Conservation (phyloP, 257 asterid genomes). For the Euphrasia confusa region DNA sequence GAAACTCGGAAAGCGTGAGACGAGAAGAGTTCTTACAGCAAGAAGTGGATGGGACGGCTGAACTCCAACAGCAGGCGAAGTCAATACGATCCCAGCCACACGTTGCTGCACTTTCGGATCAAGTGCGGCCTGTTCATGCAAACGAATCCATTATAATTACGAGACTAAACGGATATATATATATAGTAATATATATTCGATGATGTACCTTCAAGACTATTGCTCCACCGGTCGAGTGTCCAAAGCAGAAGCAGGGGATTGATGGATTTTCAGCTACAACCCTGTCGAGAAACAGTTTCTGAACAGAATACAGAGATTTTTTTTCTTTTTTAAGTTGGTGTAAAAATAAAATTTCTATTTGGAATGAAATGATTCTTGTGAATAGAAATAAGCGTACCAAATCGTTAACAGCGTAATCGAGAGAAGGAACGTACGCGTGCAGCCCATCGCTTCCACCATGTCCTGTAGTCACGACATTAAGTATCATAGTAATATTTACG, state of each 20-base stretch:
- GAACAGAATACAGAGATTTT: background rate
- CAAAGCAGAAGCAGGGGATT: constrained; percentile 79
- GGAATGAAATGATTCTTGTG: background rate
- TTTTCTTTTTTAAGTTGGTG: background rate
- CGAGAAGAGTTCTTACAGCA: constrained; percentile 36
- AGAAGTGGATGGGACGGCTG: constrained; percentile 86
- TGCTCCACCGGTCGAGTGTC: constrained; percentile 95
- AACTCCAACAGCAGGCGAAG: constrained; percentile 93
- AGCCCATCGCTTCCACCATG: constrained; percentile 97
- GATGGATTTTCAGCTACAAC: constrained; percentile 59
- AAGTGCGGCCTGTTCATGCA: constrained; percentile 46
- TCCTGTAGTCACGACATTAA: constrained; percentile 49
- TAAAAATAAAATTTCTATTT: background rate
- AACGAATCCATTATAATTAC: background rate
- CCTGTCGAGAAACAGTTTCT: constrained; percentile 63
- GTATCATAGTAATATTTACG: background rate
- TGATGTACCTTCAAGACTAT: constrained; percentile 65
- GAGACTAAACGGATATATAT: background rate
- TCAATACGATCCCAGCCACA: constrained; percentile 63
- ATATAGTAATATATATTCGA: background rate
- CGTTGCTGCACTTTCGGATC: constrained; percentile 60
- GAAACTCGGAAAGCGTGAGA: too few species aligned
- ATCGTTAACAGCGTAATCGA: constrained; percentile 71
- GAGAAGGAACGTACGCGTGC: constrained; percentile 84
- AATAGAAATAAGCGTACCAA: constrained; percentile 39